Conservation (phyloP, 495 filamentous ascomycete genomes). For the Ascodesmis nigricans region DNA sequence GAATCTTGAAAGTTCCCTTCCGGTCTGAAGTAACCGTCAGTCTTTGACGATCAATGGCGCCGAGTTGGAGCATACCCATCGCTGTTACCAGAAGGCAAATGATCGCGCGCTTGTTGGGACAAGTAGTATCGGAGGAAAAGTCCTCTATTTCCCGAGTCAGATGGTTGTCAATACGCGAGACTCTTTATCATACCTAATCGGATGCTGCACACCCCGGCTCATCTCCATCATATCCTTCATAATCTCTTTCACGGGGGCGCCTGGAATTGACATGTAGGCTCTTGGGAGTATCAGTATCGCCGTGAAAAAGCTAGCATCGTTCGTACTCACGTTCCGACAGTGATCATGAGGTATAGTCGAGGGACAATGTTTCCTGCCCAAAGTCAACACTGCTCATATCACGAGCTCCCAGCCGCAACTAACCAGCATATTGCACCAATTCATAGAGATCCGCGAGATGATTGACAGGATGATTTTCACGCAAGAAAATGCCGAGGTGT, state of each 20-base stretch:
- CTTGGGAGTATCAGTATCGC: slow-evolving; percentile 6
- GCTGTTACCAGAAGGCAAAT: slow-evolving; percentile 53
- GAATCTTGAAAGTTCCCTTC: slow-evolving; percentile 94
- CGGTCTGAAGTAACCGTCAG: slow-evolving; percentile 25
- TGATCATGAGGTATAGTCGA: slow-evolving; percentile 93
- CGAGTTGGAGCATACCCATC: slow-evolving; percentile 34
- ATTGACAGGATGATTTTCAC: slow-evolving; percentile 91
- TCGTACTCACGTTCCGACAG: slow-evolving; percentile 49
- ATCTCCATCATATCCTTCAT: slow-evolving; percentile 99
- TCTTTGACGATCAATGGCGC: not conserved
- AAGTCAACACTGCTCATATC: no score
- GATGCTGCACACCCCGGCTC: slow-evolving; percentile 93
- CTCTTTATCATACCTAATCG: slow-evolving; percentile 31
- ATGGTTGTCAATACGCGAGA: not conserved
- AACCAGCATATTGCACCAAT: slow-evolving; percentile 89
- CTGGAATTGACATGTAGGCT: slow-evolving; percentile 95
- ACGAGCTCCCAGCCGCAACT: slow-evolving; percentile 3
- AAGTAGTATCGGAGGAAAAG: slow-evolving; percentile 91
- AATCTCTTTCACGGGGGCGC: slow-evolving; percentile 96
- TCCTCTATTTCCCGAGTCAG: slow-evolving; percentile 29
- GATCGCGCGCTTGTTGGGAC: slow-evolving; percentile 78
- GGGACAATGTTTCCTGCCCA: slow-evolving; percentile 58
- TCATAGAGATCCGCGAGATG: slow-evolving; percentile 97
- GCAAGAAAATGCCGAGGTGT: slow-evolving; percentile 87
- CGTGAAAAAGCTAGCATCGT: not conserved